Percentiles rank a stretch among this genome's conserved stretches.
These are phyloP conservation scores for Cephalotrichum gorgonifer DNA, from an alignment of 2,329 filamentous ascomycete genomes.

Conservation along the genomic window DNA sequence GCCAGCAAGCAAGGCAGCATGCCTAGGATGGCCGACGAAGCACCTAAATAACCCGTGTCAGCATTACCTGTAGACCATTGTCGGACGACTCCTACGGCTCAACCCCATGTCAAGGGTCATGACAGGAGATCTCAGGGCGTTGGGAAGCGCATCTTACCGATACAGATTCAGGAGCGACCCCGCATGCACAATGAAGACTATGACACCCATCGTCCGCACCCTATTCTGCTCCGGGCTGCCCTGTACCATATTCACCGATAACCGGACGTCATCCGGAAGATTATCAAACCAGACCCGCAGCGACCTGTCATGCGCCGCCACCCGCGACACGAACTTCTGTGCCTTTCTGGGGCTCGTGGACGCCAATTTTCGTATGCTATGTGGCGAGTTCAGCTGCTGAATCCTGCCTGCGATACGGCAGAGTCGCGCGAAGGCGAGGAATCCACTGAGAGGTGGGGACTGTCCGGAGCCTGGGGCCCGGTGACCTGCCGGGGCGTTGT, in stretches of 20 bases:
- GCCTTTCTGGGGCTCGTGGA: not conserved
- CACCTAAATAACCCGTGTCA: not conserved
- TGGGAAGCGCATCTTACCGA: constrained; percentile 5
- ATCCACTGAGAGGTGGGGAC: constrained; percentile 12
- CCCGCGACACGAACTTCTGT: not conserved
- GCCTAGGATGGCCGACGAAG: not conserved
- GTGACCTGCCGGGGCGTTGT: not conserved
- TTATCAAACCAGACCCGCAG: constrained; percentile 12
- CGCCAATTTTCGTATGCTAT: not conserved
- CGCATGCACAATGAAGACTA: constrained; percentile 17
- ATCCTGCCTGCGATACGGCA: constrained; percentile 16
- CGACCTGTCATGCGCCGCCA: not conserved
- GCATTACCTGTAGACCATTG: not conserved
- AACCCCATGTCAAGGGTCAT: not conserved
- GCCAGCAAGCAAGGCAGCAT: not conserved
- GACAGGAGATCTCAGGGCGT: not conserved
- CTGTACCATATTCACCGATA: constrained; percentile 5
- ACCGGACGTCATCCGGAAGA: constrained; percentile 5
- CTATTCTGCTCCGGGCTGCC: constrained; percentile 11
- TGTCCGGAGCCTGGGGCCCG: not conserved
- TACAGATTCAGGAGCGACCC: constrained; percentile 16
- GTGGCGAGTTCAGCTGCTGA: constrained; percentile 13
- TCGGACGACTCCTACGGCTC: too few species aligned
- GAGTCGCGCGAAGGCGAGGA: constrained; percentile 15
- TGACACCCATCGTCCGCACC: constrained; percentile 16